Evolutionary conservation across 1,284 basidiomycete genomes (phyloP).

Genomic region (Takashimella koratensis): DNA sequence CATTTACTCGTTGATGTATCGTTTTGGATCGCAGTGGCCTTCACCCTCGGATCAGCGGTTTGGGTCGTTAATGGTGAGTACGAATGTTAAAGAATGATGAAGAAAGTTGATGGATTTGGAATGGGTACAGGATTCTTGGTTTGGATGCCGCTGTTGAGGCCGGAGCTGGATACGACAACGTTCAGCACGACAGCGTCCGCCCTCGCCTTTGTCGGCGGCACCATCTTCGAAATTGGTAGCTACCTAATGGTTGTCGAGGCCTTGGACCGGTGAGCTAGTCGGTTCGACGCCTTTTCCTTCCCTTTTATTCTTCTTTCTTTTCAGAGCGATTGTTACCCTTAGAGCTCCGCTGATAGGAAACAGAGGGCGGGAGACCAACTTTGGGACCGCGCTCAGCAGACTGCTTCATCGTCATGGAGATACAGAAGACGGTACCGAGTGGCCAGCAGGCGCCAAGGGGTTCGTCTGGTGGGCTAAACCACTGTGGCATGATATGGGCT

Average conservation of each 20-base stretch:
- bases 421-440: constrained; percentile 2
- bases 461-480: constrained; percentile 47
- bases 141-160: constrained; percentile 54
- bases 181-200: constrained; percentile 48
- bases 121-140: constrained; percentile 50
- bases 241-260: constrained; percentile 55
- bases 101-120: not conserved
- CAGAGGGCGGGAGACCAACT: constrained; percentile 36
- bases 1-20: constrained; percentile 27
- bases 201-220: constrained; percentile 54
- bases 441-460: constrained; percentile 11
- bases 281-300: not conserved
- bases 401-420: constrained; percentile 21
- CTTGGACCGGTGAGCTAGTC: constrained; percentile 45
- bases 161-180: constrained; percentile 24
- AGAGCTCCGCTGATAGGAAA: constrained; percentile 1
- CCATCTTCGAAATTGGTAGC: constrained; percentile 56
- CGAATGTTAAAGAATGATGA: not conserved
- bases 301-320: no score
- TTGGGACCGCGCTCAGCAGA: constrained; percentile 28
- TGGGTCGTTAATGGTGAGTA: constrained; percentile 57
- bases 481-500: constrained; percentile 57
- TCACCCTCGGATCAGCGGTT: constrained; percentile 52
- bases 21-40: constrained; percentile 37
- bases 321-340: not conserved